Base-by-base conservation (phyloP, 345 rosid species). In the Linum usitatissimum region DNA sequence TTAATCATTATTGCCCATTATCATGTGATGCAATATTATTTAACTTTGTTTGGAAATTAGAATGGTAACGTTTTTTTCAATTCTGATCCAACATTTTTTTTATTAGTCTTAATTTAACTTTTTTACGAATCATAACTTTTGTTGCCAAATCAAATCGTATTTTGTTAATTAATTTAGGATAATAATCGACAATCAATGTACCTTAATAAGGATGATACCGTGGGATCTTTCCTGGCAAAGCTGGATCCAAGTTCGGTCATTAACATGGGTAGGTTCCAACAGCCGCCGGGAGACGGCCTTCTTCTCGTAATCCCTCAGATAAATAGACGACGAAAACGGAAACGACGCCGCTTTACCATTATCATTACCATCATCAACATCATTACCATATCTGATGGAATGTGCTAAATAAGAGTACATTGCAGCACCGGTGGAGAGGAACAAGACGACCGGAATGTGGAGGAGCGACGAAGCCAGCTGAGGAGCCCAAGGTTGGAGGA, bases 401-500 rank as follows among this genome's bases (percentile, higher is more conserved):
- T n/a, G n/a, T n/a, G n/a, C n/a, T n/a, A 1, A 53, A 61, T 55
- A 66, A 2, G 75, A 38, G 10, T 53, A 0, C 51, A 39, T 13
- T 1, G 59, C 60, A 0, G 74, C 68, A 1, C 72, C 60, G 3
- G 19, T 3, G 30, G 18, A 30, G 18, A 55, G 12, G 73, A 77
- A 75, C 30, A 5, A 18, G 4, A 75, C 71, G 4, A 72, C 63
- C 0, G 78, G 78, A 9, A 82, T 63, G 19, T 67, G 21, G 1
- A 38, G 75, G 3, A 69, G 58, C 12, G 30, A 55, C 23, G 51
- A 10, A n/a, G 80, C 76, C 0, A 71, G 7, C 4, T 18, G 38
- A 0, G 73, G 71, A 0, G 81, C 81, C 86, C 83, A 79, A 0
- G 78, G 80, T 56, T 64, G 70, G 36, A 75, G 18, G 20, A 71